Evolutionary conservation across 148 eudicot species (phyloP).

Genomic region (Simmondsia chinensis): DNA sequence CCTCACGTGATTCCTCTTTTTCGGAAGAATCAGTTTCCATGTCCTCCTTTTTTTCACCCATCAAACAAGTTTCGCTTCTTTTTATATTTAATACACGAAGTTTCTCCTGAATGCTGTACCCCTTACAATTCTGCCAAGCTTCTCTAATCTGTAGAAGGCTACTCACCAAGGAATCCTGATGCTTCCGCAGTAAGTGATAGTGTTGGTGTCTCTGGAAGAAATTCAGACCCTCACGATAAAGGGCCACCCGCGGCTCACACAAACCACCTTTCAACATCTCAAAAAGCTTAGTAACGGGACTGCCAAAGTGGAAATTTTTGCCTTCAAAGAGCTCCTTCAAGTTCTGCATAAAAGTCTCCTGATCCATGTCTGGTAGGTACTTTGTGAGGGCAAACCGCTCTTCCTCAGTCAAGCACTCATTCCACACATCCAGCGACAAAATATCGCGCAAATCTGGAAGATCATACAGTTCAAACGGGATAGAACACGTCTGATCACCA

Average conservation of each 20-base stretch:
- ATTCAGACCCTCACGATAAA: conserved; percentile 72
- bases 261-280: conserved; percentile 88
- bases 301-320: conserved; percentile 71
- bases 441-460: conserved; percentile 59
- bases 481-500: conserved; percentile 81
- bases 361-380: conserved; percentile 95
- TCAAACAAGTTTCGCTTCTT: conserved; percentile 71
- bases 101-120: conserved; percentile 90
- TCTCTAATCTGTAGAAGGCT: conserved; percentile 67
- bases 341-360: conserved; percentile 61
- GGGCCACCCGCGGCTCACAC: conserved; percentile 90
- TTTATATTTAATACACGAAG: conserved; percentile 66
- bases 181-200: conserved; percentile 56
- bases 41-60: conserved; percentile 63
- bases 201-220: conserved; percentile 73
- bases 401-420: conserved; percentile 78
- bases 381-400: conserved; percentile 64
- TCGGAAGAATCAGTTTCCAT: conserved; percentile 62
- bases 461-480: conserved; percentile 80
- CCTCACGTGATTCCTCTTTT: conserved; percentile 45
- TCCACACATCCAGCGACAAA: conserved; percentile 90
- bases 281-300: conserved; percentile 54
- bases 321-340: conserved; percentile 85
- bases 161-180: conserved; percentile 68
- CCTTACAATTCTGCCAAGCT: conserved; percentile 73